Conservation (phyloP, 164 flowering plant species). For the Stephania yunnanensis region DNA sequence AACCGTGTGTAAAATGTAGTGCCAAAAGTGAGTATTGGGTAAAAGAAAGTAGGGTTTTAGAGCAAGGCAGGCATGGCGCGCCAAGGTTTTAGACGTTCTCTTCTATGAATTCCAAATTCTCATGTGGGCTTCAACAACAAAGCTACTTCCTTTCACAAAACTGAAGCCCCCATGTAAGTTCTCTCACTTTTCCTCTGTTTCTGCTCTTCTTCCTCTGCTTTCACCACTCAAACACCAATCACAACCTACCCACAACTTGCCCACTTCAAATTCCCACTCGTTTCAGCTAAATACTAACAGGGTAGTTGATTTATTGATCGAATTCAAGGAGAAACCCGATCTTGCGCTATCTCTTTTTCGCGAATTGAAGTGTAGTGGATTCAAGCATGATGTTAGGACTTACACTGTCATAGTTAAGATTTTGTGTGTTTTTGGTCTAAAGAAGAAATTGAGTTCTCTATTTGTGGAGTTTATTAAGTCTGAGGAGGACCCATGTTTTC, state of each 20-base stretch:
- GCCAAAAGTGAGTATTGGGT: too few species aligned
- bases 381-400: conserved; percentile 32
- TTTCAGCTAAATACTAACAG: conserved; percentile 21
- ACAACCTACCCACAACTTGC: background rate
- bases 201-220: conserved; percentile 9
- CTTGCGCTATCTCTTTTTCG: conserved; percentile 44
- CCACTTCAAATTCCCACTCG: background rate
- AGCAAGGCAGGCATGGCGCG: too few species aligned
- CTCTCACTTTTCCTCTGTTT: conserved; percentile 1
- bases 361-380: conserved; percentile 40
- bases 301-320: conserved; percentile 32
- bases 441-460: conserved; percentile 37
- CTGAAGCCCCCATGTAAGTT: conserved; percentile 8
- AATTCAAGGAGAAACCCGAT: conserved; percentile 39
- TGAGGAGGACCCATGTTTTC: conserved; percentile 24
- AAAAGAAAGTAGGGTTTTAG: too few species aligned
- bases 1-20: too few species aligned
- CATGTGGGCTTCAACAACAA: conserved; percentile 24
- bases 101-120: conserved; percentile 7
- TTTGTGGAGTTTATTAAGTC: conserved; percentile 45
- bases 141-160: conserved; percentile 10
- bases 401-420: conserved; percentile 41
- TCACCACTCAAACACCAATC: conserved; percentile 13
- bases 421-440: conserved; percentile 40
- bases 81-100: conserved; percentile 2